Conservation (phyloP, 495 filamentous ascomycete species). For the Lasiosphaeria miniovina region DNA sequence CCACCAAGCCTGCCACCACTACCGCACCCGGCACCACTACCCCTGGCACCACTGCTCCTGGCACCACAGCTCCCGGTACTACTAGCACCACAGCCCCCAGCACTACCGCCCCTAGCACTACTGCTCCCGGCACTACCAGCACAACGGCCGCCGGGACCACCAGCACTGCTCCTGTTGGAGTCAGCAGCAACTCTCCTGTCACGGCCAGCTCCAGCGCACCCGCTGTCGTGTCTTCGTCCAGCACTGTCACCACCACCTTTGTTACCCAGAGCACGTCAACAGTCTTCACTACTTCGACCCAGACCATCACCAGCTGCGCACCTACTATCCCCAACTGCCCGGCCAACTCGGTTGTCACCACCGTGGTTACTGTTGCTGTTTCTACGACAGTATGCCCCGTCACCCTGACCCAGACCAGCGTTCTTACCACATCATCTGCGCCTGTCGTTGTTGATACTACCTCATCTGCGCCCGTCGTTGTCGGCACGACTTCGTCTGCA, state of each 20-base stretch:
- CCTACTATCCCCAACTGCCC: conserved; percentile 58
- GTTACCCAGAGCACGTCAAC: conserved; percentile 53
- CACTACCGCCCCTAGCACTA: conserved; percentile 14
- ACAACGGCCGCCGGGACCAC: conserved; percentile 15
- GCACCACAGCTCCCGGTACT: conserved; percentile 16
- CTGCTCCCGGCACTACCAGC: conserved; percentile 23
- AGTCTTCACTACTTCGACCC: conserved; percentile 55
- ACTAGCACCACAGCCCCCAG: conserved; percentile 8
- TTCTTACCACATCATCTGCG: conserved; percentile 10
- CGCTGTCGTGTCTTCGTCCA: conserved; percentile 17
- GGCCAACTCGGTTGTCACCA: conserved; percentile 45
- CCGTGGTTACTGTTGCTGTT: conserved; percentile 56
- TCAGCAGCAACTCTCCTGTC: conserved; percentile 25
- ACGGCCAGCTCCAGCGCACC: conserved; percentile 9
- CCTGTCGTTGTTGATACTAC: conserved; percentile 1
- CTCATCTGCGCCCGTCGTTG: conserved; percentile 9
- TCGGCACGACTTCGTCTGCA: conserved; percentile 7
- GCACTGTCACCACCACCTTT: conserved; percentile 27
- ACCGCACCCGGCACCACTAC: conserved; percentile 18
- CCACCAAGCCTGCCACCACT: conserved; percentile 25
- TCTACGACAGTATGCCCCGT: conserved; percentile 61
- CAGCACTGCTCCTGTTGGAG: conserved; percentile 12
- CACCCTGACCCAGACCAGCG: conserved; percentile 38
- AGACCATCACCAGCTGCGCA: conserved; percentile 60
- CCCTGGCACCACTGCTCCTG: conserved; percentile 23